Conservation (phyloP, 2,329 filamentous ascomycete genomes). For the Tolypocladium sp. region DNA sequence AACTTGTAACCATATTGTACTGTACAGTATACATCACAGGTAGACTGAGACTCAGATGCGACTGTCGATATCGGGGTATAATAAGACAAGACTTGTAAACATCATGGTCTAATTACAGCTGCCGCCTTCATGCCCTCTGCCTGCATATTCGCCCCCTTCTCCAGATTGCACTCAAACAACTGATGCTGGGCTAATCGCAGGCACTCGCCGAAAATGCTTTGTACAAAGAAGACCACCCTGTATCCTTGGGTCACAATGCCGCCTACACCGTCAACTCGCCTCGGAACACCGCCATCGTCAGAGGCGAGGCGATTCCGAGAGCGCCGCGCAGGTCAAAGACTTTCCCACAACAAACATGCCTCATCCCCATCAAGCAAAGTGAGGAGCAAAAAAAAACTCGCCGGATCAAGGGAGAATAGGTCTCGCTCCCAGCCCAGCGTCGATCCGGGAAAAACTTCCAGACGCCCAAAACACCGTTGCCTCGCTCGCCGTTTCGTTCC, state of each 20-base stretch:
- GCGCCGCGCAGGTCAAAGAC: not conserved
- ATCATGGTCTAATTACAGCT: slow-evolving; percentile 25
- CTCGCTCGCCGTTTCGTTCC: slow-evolving; percentile 1
- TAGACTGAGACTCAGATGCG: not conserved
- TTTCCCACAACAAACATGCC: not conserved
- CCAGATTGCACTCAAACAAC: slow-evolving; percentile 8
- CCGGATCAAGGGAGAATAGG: slow-evolving; percentile 5
- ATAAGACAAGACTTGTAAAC: slow-evolving; percentile 14
- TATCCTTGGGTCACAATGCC: slow-evolving; percentile 5
- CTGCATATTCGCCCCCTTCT: slow-evolving; percentile 5
- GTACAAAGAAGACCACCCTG: slow-evolving; percentile 18
- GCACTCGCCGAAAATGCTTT: slow-evolving; percentile 23
- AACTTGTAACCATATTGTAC: not conserved
- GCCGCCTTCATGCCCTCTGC: slow-evolving; percentile 8
- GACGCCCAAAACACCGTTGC: slow-evolving; percentile 21
- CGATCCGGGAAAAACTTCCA: slow-evolving; percentile 15
- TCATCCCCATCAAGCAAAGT: not conserved
- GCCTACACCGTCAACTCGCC: not conserved
- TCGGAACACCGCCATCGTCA: not conserved
- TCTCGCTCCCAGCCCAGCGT: slow-evolving; percentile 8
- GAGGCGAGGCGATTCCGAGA: not conserved
- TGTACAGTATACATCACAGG: not conserved
- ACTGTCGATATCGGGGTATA: slow-evolving; percentile 6
- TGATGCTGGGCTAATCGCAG: slow-evolving; percentile 13
- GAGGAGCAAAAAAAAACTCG: slow-evolving; percentile 9